Percentiles rank a stretch among this genome's conserved stretches.
Conservation (phyloP, 2,329 filamentous ascomycete genomes). For the Diaporthe ilicicola region DNA sequence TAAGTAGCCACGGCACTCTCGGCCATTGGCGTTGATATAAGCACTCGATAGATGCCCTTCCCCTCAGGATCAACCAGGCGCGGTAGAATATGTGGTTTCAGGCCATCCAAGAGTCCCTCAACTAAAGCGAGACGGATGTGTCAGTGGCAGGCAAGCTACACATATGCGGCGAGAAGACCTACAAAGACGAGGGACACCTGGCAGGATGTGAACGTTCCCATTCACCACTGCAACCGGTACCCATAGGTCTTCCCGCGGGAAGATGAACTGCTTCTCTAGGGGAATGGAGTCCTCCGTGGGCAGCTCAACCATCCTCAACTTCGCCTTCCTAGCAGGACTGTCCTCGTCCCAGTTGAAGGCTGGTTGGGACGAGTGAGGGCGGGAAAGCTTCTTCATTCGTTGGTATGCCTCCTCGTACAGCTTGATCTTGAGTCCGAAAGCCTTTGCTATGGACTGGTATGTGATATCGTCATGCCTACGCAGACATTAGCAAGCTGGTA, state of each 20-base stretch:
- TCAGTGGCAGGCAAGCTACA: not conserved
- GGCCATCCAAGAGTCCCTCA: constrained; percentile 77
- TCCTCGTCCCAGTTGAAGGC: constrained; percentile 87
- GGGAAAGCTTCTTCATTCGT: constrained; percentile 85
- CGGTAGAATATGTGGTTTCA: constrained; percentile 76
- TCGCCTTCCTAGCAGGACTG: constrained; percentile 79
- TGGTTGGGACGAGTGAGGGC: constrained; percentile 75
- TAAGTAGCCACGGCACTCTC: constrained; percentile 88
- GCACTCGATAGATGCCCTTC: constrained; percentile 78
- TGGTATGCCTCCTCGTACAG: constrained; percentile 80
- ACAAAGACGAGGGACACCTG: constrained; percentile 86
- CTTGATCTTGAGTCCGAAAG: constrained; percentile 79
- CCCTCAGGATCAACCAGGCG: constrained; percentile 81
- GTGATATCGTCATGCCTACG: constrained; percentile 95
- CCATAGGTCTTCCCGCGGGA: constrained; percentile 84
- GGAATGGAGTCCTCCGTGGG: constrained; percentile 76
- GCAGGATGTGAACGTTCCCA: constrained; percentile 91
- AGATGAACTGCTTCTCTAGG: constrained; percentile 77
- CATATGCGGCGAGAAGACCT: constrained; percentile 39
- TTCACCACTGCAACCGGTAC: constrained; percentile 90
- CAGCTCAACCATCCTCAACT: constrained; percentile 88
- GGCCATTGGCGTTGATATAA: constrained; percentile 86
- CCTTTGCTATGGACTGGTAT: constrained; percentile 91
- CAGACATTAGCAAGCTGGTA: constrained; percentile 24
- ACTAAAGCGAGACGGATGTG: constrained; percentile 51